phyloP scores from a whole-genome alignment of 148 eudicot genomes.

The Polygonum aviculare region DNA sequence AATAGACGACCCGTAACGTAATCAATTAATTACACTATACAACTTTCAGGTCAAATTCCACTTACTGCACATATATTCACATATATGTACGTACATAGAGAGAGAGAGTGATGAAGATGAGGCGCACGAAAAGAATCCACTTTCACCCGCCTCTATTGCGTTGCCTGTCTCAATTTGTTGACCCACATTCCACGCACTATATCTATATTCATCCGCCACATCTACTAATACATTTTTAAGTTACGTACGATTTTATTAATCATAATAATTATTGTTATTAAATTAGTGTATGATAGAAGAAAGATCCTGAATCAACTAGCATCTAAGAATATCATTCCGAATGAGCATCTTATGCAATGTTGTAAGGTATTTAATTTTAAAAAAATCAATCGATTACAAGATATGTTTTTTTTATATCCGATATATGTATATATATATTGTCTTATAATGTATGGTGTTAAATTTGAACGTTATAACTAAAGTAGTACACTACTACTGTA shows the following conservation, averaged over 20 bases:
- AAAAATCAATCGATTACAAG: no score
- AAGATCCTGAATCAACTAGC: not conserved
- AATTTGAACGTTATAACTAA: no score
- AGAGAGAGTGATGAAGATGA: not conserved
- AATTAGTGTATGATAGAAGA: not conserved
- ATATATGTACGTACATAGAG: no score
- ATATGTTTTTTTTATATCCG: no score
- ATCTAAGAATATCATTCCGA: not conserved
- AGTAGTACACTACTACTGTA: no score
- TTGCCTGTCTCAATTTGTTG: slow-evolving; percentile 4
- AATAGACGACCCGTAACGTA: not conserved
- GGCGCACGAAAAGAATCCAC: slow-evolving; percentile 1
- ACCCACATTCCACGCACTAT: slow-evolving; percentile 3
- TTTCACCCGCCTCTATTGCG: not conserved
- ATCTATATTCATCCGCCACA: not conserved
- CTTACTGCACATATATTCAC: not conserved
- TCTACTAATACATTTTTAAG: not conserved
- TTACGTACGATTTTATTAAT: not conserved
- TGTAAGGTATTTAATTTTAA: no score
- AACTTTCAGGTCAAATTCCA: not conserved
- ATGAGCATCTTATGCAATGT: not conserved
- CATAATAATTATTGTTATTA: not conserved
- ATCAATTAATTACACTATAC: no score
- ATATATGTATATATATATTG: no score
- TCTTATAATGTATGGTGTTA: no score